Evolutionary conservation across 495 filamentous ascomycete species (phyloP).

Genomic region (Evernia prunastri): DNA sequence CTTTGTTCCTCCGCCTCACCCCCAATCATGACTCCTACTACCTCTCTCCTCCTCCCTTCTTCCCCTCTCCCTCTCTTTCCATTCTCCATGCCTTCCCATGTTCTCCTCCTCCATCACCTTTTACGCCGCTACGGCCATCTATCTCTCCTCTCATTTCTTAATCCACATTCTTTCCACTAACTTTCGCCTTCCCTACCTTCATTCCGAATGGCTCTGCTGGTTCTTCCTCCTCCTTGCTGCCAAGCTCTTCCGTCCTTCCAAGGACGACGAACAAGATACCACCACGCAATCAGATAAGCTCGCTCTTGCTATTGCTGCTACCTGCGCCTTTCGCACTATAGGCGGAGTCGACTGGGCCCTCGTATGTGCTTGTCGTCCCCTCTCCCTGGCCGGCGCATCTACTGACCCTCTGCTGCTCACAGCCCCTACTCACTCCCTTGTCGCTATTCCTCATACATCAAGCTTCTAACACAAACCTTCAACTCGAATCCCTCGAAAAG

Average conservation of each 20-base stretch:
- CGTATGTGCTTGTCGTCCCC: neutral
- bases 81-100: neutral
- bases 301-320: conserved; percentile 2
- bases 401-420: neutral
- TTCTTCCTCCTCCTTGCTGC: neutral
- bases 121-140: neutral
- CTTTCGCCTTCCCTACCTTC: neutral
- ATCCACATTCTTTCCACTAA: neutral
- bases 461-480: neutral
- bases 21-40: neutral
- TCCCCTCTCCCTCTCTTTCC: neutral
- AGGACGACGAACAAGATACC: neutral
- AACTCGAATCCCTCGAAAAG: neutral
- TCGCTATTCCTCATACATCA: neutral
- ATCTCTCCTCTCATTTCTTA: neutral
- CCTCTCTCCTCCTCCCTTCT: neutral
- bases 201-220: neutral
- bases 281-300: neutral
- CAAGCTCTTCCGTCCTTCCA: neutral
- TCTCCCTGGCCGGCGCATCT: neutral
- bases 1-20: neutral
- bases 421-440: neutral
- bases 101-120: neutral
- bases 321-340: conserved; percentile 5
- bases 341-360: conserved; percentile 7